Evolutionary conservation across 2,329 filamentous ascomycete genomes (phyloP).

Genomic region (Arthrobotrys conoides): DNA sequence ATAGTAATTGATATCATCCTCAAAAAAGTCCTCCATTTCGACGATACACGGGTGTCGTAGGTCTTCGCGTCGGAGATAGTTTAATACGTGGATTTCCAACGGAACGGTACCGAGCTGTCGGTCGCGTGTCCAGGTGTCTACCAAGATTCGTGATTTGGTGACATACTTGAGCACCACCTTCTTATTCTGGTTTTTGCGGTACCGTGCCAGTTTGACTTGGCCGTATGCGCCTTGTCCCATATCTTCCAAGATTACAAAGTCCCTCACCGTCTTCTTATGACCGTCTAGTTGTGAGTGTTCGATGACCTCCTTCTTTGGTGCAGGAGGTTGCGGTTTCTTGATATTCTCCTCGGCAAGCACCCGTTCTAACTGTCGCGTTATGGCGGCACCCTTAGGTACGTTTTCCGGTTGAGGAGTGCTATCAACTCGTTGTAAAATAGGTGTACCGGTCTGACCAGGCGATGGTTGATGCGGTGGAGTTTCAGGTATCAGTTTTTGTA

Average conservation of each 20-base stretch:
- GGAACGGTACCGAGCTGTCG: constrained; percentile 93
- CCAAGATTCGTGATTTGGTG: constrained; percentile 93
- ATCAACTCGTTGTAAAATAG: constrained; percentile 68
- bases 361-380: constrained; percentile 49
- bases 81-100: constrained; percentile 94
- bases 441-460: constrained; percentile 78
- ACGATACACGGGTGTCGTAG: constrained; percentile 78
- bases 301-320: constrained; percentile 67
- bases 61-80: constrained; percentile 85
- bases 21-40: constrained; percentile 81
- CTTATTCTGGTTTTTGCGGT: constrained; percentile 80
- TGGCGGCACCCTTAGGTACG: constrained; percentile 42
- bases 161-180: constrained; percentile 98
- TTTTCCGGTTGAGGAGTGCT: constrained; percentile 24
- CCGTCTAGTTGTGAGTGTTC: constrained; percentile 54
- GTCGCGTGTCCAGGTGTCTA: constrained; percentile 98
- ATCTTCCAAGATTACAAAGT: constrained; percentile 93
- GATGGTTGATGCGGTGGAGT: constrained; percentile 83
- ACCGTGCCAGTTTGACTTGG: constrained; percentile 92
- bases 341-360: constrained; percentile 66
- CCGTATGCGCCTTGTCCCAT: constrained; percentile 99
- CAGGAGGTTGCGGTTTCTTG: constrained; percentile 72
- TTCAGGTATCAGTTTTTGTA: constrained; percentile 70
- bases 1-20: constrained; percentile 93
- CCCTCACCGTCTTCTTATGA: constrained; percentile 84